Evolutionary conservation across 495 filamentous ascomycete genomes (phyloP), one percentile per base, ranked within the genome.

Genomic region (Sporormia fimetaria): DNA sequence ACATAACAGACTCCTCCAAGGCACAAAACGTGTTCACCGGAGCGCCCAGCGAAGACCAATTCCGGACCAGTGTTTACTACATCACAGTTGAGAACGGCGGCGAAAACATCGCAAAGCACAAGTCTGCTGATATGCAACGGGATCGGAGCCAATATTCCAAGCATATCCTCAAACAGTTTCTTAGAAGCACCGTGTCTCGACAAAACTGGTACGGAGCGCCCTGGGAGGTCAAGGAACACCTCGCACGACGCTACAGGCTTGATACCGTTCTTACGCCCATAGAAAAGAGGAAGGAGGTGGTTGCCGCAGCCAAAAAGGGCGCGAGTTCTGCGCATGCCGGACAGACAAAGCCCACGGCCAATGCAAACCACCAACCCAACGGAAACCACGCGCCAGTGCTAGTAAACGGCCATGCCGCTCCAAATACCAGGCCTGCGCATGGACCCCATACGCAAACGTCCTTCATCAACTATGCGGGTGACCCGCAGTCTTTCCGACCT

Each of bases 121-220:
- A 48, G 11, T 35, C 41, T 10, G 30, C 47, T 3, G 47, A 55
- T 23, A 39, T 98, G 49, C 77, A 71, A 28, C 81, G 90, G 12
- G 90, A 96, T 51, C 78, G 85, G 18, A 93, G 87, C 53, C 75
- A 84, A 4, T 99, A 96, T 61, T 94, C 88, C 26, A 99, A 99
- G 63, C 78, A 87, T 31, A 84, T 94, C 59, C 67, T 99, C 36
- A 78, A 87, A 21, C 81, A 85, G 2, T 96, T 95, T 46, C 84
- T 99, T 42, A 94, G 94, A 55, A 87, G 93, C 62, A 90, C 85
- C 5, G 80, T 94, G 10, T 84, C 79, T 9, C 69, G 87, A 42
- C 92, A 96, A 52, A 72, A 87, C 0, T 96, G 88, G 88, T 83
- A 73, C 29, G 87, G 88, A 3, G 90, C 90, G 0, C 92, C 92